These are phyloP conservation scores for Kazachstania psychrophila DNA, from an alignment of 805 yeast genomes.

Conservation along the genomic window DNA sequence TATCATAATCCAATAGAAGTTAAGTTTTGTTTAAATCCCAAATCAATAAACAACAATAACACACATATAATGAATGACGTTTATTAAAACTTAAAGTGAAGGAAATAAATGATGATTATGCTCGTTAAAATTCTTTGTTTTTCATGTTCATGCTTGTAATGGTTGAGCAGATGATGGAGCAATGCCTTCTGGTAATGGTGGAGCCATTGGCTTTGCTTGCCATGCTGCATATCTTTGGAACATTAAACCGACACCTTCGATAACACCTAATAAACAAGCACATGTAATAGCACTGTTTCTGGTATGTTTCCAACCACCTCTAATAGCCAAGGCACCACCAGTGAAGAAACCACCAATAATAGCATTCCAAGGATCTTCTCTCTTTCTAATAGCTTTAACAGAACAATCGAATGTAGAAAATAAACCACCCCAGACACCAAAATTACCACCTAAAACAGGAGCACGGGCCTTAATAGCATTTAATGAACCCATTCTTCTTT, in stretches of 20 bases:
- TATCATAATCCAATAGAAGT: no score
- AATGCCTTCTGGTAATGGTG: constrained; percentile 41
- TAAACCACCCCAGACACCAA: constrained; percentile 99
- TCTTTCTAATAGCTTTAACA: constrained; percentile 88
- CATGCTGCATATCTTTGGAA: constrained; percentile 83
- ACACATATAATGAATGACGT: no score
- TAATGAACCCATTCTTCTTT: constrained; percentile 81
- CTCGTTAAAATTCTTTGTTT: no score
- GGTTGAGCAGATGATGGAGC: constrained; percentile 24
- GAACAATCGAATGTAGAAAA: constrained; percentile 94
- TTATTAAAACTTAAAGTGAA: not conserved
- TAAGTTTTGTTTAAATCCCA: no score
- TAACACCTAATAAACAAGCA: constrained; percentile 91
- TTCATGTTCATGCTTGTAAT: constrained; percentile 26
- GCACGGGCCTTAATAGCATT: constrained; percentile 92
- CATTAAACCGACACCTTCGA: constrained; percentile 97
- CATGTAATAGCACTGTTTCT: constrained; percentile 95
- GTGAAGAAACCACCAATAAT: constrained; percentile 96
- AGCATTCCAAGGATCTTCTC: constrained; percentile 98
- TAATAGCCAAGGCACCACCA: constrained; percentile 94
- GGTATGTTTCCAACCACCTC: constrained; percentile 98
- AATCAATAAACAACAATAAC: no score
- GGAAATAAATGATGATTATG: not conserved
- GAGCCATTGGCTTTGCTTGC: constrained; percentile 65
- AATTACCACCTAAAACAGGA: constrained; percentile 97